Conservation (phyloP, 2,329 filamentous ascomycete genomes). For the Pyrenophora teres region DNA sequence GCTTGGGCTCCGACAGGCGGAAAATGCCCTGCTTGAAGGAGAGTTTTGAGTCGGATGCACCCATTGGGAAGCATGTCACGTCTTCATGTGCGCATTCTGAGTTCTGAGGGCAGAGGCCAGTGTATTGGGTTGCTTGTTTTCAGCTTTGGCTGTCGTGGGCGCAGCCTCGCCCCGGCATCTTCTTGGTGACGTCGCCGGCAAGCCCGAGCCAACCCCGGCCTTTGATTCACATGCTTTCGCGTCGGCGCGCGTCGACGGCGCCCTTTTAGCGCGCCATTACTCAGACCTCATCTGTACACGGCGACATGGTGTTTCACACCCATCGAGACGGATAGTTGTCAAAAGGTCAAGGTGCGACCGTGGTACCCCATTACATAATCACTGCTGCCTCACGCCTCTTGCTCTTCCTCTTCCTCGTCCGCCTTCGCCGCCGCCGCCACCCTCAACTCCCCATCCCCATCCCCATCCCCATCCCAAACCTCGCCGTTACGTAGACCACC, state of each 20-base stretch:
- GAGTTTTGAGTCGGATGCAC: slow-evolving; percentile 97
- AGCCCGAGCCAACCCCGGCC: slow-evolving; percentile 13
- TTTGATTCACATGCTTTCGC: slow-evolving; percentile 31
- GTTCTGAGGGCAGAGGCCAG: too few species aligned
- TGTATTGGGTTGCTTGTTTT: neutral
- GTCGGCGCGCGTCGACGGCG: slow-evolving; percentile 7
- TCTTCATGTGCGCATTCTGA: slow-evolving; percentile 28
- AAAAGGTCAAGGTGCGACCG: too few species aligned
- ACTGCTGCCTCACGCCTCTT: neutral
- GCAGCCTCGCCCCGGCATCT: slow-evolving; percentile 12
- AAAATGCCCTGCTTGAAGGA: slow-evolving; percentile 99
- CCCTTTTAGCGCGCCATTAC: neutral
- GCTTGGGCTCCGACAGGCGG: slow-evolving; percentile 85
- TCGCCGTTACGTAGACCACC: neutral
- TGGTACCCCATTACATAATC: neutral
- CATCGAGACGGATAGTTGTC: too few species aligned
- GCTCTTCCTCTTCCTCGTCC: too few species aligned
- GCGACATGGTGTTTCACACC: neutral
- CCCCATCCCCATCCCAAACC: neutral
- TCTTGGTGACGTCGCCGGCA: slow-evolving; percentile 25
- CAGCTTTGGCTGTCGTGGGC: slow-evolving; percentile 5
- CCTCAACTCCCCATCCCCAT: neutral
- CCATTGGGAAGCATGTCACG: slow-evolving; percentile 66
- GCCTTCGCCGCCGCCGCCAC: neutral
- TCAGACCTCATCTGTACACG: neutral